Evolutionary conservation across 306 rosid species (phyloP).

Genomic region (Quillaja saponaria): DNA sequence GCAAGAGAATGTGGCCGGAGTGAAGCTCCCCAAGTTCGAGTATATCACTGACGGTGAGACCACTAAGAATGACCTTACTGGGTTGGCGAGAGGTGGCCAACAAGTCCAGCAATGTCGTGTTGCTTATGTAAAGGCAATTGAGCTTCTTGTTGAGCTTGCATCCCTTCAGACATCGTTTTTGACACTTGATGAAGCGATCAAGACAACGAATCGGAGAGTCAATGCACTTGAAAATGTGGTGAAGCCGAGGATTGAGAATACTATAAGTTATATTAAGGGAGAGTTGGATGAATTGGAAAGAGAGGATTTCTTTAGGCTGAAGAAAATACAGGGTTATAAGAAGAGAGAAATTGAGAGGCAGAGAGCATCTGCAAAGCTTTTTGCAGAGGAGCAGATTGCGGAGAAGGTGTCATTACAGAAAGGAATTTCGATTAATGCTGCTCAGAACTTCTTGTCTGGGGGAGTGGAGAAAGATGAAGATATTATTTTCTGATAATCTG

Average conservation of each 20-base stretch:
- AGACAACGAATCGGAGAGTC: constrained; percentile 92
- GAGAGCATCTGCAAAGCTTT: constrained; percentile 44
- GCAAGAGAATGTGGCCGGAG: constrained; percentile 88
- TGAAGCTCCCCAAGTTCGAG: constrained; percentile 88
- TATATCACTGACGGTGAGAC: constrained; percentile 64
- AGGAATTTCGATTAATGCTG: constrained; percentile 54
- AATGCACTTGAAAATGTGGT: constrained; percentile 91
- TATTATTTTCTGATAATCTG: constrained; percentile 61
- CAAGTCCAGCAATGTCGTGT: constrained; percentile 88
- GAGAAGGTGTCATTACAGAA: constrained; percentile 54
- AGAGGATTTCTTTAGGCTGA: constrained; percentile 92
- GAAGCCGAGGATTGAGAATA: constrained; percentile 85
- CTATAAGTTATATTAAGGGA: constrained; percentile 80
- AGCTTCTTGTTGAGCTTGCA: constrained; percentile 95
- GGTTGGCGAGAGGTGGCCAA: constrained; percentile 92
- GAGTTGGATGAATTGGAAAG: constrained; percentile 96
- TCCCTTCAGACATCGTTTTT: constrained; percentile 93
- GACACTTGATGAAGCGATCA: constrained; percentile 89
- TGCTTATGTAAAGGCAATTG: constrained; percentile 84
- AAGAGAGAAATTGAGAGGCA: constrained; percentile 80
- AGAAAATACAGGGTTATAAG: constrained; percentile 90
- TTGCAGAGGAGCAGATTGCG: constrained; percentile 54
- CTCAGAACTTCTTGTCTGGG: constrained; percentile 64
- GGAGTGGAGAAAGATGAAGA: constrained; percentile 65
- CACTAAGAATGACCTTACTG: constrained; percentile 81